Conservation (phyloP, 2,329 filamentous ascomycete genomes). For the Microascus cirrosus region DNA sequence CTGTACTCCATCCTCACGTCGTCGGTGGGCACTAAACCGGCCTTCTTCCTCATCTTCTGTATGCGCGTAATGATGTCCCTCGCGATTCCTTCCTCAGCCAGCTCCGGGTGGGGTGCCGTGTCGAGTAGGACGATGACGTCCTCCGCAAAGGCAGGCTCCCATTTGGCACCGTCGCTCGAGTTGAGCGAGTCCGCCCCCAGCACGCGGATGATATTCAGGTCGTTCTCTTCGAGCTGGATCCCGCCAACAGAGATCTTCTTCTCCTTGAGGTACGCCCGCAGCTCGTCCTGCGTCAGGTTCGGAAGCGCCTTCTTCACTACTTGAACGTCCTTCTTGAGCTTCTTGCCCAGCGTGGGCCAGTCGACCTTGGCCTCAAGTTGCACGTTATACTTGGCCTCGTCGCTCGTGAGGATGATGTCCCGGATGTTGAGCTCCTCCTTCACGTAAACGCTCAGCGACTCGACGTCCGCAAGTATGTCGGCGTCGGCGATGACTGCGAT, state of each 20-base stretch:
- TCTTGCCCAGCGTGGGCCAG: constrained; percentile 83
- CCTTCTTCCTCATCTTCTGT: constrained; percentile 88
- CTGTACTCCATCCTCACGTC: constrained; percentile 93
- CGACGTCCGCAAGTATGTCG: constrained; percentile 63
- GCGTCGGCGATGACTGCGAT: constrained; percentile 75
- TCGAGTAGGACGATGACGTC: constrained; percentile 81
- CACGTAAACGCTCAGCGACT: constrained; percentile 69
- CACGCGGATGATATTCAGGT: constrained; percentile 43
- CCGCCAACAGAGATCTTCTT: constrained; percentile 75
- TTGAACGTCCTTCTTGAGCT: constrained; percentile 79
- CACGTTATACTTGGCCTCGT: constrained; percentile 76
- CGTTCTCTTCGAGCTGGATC: constrained; percentile 70
- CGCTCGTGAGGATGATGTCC: constrained; percentile 66
- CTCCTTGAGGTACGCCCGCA: constrained; percentile 63
- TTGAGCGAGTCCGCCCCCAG: neutral
- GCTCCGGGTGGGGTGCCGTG: constrained; percentile 66
- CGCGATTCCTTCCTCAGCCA: constrained; percentile 79
- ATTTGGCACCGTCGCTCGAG: constrained; percentile 18
- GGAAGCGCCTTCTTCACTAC: constrained; percentile 79
- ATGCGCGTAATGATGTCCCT: constrained; percentile 90
- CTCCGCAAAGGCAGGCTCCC: constrained; percentile 13
- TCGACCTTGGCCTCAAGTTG: constrained; percentile 74
- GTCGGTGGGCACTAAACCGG: constrained; percentile 79
- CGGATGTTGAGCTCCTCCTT: constrained; percentile 76
- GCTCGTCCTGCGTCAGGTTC: constrained; percentile 61